Evolutionary conservation across 2,329 filamentous ascomycete genomes (phyloP), one percentile per base, ranked within the genome.

Genomic region (Xylariaceae sp.): DNA sequence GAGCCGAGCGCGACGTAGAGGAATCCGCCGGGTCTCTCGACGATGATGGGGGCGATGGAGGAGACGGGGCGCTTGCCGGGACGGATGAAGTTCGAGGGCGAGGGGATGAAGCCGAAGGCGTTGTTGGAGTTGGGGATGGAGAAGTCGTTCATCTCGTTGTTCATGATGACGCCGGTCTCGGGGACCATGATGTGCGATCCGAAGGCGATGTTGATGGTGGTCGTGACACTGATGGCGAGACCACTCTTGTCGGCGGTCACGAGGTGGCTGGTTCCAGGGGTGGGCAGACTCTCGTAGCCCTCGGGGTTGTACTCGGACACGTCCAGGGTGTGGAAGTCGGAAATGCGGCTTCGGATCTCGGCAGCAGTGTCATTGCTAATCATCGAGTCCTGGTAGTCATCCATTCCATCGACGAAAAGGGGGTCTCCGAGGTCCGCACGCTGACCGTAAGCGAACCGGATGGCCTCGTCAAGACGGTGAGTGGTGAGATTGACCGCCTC

Each of bases 381-480:
- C 66, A 86, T 80, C 1, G 80, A 68, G 62, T 87, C 77, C 64
- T 88, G 89, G 56, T 82, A 82, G 11, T 81, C 75, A 49, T 88
- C 76, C 9, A 88, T 80, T 0, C 80, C 76, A 0, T 73, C 67
- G 5, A 92, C 82, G 66, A 89, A 95, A 0, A 76, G 76, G 0
- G 92, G 92, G 65, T 96, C 92, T 1, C 90, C 92, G 0, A 96
- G 80, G 37, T 88, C 60, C 1, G 83, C 80, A 54, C 90, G 83
- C 77, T 87, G 75, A 1, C 88, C 91, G 66, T 95, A 96, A 0
- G 86, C 89, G 69, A 92, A 96, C 6, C 88, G 80, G 61, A 95
- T 88, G 1, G 90, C 88, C 76, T 96, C 91, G 64, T 93, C 86
- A n/a, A 96, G 75, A 0, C 88, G 80, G 70, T 96, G 91, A 0